phyloP scores from a whole-genome alignment of 2,329 filamentous ascomycete species.

The Ophiostoma tasmaniense region DNA sequence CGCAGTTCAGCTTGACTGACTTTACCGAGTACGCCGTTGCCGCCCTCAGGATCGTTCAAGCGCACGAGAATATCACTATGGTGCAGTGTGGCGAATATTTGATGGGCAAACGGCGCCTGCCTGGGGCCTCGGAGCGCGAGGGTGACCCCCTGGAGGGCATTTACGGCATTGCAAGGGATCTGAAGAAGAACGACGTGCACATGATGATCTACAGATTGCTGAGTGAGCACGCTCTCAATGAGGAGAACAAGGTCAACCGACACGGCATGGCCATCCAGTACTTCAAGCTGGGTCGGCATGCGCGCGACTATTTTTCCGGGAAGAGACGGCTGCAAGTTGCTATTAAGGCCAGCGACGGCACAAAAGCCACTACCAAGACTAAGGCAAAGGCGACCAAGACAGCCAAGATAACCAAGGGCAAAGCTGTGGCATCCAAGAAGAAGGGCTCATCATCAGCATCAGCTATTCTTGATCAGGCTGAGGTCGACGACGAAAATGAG shows the following conservation, averaged over 20 bases:
- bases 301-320: conserved; percentile 36
- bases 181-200: conserved; percentile 70
- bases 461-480: conserved; percentile 28
- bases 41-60: conserved; percentile 60
- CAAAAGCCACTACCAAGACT: background rate
- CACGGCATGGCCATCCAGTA: conserved; percentile 68
- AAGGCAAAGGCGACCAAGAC: conserved; percentile 11
- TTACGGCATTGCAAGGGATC: conserved; percentile 58
- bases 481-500: conserved; percentile 22
- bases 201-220: conserved; percentile 73
- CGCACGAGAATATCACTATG: conserved; percentile 57
- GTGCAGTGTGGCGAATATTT: conserved; percentile 79
- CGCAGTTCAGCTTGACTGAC: conserved; percentile 62
- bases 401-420: background rate
- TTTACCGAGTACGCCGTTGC: conserved; percentile 66
- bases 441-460: conserved; percentile 15
- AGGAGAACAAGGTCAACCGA: conserved; percentile 58
- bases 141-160: conserved; percentile 45
- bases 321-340: conserved; percentile 37
- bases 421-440: background rate
- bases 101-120: conserved; percentile 53
- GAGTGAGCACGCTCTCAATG: conserved; percentile 62
- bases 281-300: conserved; percentile 42
- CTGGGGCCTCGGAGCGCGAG: conserved; percentile 32
- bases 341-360: conserved; percentile 29